Evolutionary conservation across 768 basidiomycete species (phyloP).

Genomic region (Strobilomyces confusus): DNA sequence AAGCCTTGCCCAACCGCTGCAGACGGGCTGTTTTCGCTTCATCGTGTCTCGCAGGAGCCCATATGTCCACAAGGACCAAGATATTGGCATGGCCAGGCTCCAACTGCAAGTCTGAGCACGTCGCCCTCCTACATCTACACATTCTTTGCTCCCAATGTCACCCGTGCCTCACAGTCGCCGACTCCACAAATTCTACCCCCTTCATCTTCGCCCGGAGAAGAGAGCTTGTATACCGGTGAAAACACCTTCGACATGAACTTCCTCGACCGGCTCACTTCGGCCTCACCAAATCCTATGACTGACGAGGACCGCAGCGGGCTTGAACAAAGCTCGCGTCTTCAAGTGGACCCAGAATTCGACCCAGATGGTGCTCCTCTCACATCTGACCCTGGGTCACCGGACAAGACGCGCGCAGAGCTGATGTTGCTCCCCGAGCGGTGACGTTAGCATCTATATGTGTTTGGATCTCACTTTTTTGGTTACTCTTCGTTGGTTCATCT

Average conservation of each 20-base stretch:
- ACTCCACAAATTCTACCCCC: background rate
- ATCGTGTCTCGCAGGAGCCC: conserved; percentile 17
- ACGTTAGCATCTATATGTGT: background rate
- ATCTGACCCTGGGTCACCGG: conserved; percentile 40
- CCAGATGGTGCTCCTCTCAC: conserved; percentile 40
- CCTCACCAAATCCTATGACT: conserved; percentile 35
- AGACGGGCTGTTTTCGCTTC: conserved; percentile 37
- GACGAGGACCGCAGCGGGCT: conserved; percentile 26
- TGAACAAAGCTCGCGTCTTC: conserved; percentile 14
- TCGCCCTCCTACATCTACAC: conserved; percentile 35
- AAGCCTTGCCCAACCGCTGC: conserved; percentile 57
- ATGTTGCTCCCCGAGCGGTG: conserved; percentile 46
- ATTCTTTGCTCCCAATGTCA: conserved; percentile 46
- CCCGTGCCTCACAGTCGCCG: conserved; percentile 27
- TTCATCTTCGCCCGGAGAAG: conserved; percentile 11
- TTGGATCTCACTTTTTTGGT: background rate
- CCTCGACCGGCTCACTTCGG: conserved; percentile 38
- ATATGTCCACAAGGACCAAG: conserved; percentile 39
- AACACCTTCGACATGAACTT: conserved; percentile 35
- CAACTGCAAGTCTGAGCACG: conserved; percentile 14
- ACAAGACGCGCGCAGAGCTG: conserved; percentile 38
- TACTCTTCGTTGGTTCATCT: conserved; percentile 6
- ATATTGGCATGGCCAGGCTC: conserved; percentile 36
- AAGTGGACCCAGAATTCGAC: conserved; percentile 31
- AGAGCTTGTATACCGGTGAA: conserved; percentile 19